Percentiles rank a stretch among this genome's conserved stretches.
Conservation (phyloP, 495 filamentous ascomycete genomes). For the Endocarpon pusillum region DNA sequence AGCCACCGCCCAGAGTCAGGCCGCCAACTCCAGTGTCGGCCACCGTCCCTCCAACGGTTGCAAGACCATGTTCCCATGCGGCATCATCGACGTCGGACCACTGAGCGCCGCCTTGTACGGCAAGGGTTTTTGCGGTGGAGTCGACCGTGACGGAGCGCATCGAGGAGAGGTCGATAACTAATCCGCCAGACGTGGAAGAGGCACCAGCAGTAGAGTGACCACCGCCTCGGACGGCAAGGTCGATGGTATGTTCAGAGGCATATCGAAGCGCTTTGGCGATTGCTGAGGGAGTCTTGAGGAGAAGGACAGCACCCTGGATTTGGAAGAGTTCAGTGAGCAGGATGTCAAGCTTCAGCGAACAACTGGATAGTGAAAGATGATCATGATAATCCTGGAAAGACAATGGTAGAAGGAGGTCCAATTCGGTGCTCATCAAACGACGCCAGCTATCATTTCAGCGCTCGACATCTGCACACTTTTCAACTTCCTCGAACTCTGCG, state of each 20-base stretch:
- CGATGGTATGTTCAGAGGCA: slow-evolving; percentile 23
- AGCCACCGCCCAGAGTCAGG: slow-evolving; percentile 39
- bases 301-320: slow-evolving; percentile 29
- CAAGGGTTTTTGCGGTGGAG: slow-evolving; percentile 22
- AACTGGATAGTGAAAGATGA: slow-evolving; percentile 2
- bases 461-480: too few relatives aligned
- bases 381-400: background rate
- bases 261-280: slow-evolving; percentile 25
- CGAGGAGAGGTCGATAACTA: slow-evolving; percentile 37
- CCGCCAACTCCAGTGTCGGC: slow-evolving; percentile 43
- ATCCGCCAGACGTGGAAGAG: slow-evolving; percentile 26
- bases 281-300: slow-evolving; percentile 19
- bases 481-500: too few relatives aligned
- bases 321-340: too few relatives aligned
- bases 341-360: too few relatives aligned
- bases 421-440: too few relatives aligned
- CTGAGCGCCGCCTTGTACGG: slow-evolving; percentile 33
- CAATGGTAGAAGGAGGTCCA: background rate
- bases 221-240: slow-evolving; percentile 34
- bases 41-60: slow-evolving; percentile 41
- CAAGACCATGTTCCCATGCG: slow-evolving; percentile 29
- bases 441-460: too few relatives aligned
- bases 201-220: slow-evolving; percentile 34
- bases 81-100: slow-evolving; percentile 41
- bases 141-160: slow-evolving; percentile 34